Conservation (phyloP, 345 rosid genomes). For the Sapria himalayana region DNA sequence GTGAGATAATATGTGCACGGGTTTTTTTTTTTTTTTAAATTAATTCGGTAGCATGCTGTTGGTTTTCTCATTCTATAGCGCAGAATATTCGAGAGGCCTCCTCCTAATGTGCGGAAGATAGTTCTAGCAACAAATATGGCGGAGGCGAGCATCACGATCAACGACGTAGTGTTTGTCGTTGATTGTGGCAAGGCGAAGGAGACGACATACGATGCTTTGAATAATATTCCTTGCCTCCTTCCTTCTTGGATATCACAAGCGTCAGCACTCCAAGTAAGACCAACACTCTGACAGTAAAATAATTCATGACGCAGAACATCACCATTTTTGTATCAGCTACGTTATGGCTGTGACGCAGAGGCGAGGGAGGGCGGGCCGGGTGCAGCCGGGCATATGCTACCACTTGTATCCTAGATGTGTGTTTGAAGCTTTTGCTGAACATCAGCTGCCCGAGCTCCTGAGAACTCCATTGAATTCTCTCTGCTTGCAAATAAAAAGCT, state of each 20-base stretch:
- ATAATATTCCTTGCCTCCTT: slow-evolving; percentile 93
- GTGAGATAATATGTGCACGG: too few species aligned
- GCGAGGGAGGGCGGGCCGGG: slow-evolving; percentile 96
- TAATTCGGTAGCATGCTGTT: background rate
- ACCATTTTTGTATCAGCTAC: background rate
- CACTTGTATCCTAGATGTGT: slow-evolving; percentile 81
- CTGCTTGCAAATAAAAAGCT: slow-evolving; percentile 94
- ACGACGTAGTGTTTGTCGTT: slow-evolving; percentile 80
- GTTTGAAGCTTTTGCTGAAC: slow-evolving; percentile 85
- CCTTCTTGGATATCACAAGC: slow-evolving; percentile 99
- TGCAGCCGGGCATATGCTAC: slow-evolving; percentile 86
- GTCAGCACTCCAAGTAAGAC: slow-evolving; percentile 66
- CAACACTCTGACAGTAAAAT: background rate
- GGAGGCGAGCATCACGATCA: slow-evolving; percentile 93
- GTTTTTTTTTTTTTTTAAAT: too few species aligned
- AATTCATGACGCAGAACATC: background rate
- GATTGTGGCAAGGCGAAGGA: slow-evolving; percentile 99
- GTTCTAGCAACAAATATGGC: slow-evolving; percentile 98
- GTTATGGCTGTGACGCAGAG: slow-evolving; percentile 28
- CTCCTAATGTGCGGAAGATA: slow-evolving; percentile 65
- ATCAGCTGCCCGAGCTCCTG: slow-evolving; percentile 96
- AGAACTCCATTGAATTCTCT: slow-evolving; percentile 97
- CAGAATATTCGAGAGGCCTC: slow-evolving; percentile 72
- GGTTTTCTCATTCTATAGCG: too few species aligned
- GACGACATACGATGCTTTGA: slow-evolving; percentile 96